Conservation (phyloP, 129 eudicot species). For the Solidago caesia region DNA sequence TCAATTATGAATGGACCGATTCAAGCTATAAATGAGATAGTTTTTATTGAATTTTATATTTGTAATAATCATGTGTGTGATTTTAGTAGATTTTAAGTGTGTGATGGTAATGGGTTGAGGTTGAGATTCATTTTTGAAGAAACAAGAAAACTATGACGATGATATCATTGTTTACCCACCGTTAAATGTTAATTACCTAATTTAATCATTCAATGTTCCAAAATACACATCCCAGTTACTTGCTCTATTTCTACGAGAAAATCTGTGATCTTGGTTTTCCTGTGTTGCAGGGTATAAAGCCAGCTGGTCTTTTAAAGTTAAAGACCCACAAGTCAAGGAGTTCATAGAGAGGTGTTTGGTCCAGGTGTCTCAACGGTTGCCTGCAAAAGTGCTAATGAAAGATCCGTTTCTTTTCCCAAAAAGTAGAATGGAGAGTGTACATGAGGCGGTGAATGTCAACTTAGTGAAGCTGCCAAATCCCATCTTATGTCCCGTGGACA, state of each 20-base stretch:
- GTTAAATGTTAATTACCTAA: neutral
- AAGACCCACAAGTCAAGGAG: conserved; percentile 40
- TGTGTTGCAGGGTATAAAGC: conserved; percentile 53
- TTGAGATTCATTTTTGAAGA: too few species aligned
- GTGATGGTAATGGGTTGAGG: too few species aligned
- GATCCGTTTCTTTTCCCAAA: conserved; percentile 48
- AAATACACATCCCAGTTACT: neutral
- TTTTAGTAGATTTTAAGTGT: too few species aligned
- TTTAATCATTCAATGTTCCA: neutral
- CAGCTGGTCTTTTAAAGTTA: conserved; percentile 45
- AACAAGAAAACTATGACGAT: too few species aligned
- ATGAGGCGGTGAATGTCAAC: conserved; percentile 28
- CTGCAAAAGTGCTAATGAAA: conserved; percentile 47
- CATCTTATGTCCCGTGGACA: conserved; percentile 3
- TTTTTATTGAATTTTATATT: too few species aligned
- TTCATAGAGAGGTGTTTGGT: conserved; percentile 56
- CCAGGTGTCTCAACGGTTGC: conserved; percentile 41
- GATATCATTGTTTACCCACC: too few species aligned
- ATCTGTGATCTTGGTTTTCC: too few species aligned
- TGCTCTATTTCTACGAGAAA: too few species aligned
- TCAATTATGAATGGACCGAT: too few species aligned
- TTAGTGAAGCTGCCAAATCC: conserved; percentile 9
- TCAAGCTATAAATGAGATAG: too few species aligned
- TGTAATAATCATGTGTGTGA: too few species aligned
- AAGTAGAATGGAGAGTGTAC: conserved; percentile 28